Percentiles rank a stretch among this genome's conserved stretches.
Evolutionary conservation across 192 early-diverging fungal species (phyloP).

Genomic region (Coemansia sp.): DNA sequence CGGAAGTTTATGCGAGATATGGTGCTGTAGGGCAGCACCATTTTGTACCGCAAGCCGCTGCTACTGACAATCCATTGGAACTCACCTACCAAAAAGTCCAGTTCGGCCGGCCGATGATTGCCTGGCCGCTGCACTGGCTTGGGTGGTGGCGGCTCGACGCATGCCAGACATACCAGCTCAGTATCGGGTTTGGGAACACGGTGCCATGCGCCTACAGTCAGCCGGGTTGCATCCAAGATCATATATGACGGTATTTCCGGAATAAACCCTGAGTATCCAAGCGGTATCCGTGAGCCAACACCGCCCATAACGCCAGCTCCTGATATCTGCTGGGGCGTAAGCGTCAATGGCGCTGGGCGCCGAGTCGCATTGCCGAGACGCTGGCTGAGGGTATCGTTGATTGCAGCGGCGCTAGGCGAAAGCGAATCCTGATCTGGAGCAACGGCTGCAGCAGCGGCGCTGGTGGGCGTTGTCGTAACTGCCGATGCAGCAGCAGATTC

Average conservation of each 20-base stretch:
- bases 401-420: background rate
- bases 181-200: constrained; percentile 46
- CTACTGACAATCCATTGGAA: constrained; percentile 54
- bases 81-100: constrained; percentile 50
- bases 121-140: constrained; percentile 52
- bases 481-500: background rate
- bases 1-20: constrained; percentile 49
- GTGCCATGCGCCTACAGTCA: constrained; percentile 45
- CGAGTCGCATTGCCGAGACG: constrained; percentile 8
- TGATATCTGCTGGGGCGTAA: constrained; percentile 12
- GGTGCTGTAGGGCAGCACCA: constrained; percentile 48
- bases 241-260: constrained; percentile 50
- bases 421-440: constrained; percentile 2
- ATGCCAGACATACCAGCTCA: constrained; percentile 47
- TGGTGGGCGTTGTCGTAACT: background rate
- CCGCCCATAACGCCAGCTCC: background rate
- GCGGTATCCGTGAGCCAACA: constrained; percentile 4
- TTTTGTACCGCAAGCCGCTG: constrained; percentile 47
- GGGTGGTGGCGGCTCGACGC: constrained; percentile 46
- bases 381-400: background rate
- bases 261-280: constrained; percentile 29
- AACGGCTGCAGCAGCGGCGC: background rate
- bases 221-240: constrained; percentile 35
- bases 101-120: constrained; percentile 50
- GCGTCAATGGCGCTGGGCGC: constrained; percentile 38